phyloP scores from a whole-genome alignment of 2,329 filamentous ascomycete genomes.

The Akanthomyces lecanii region DNA sequence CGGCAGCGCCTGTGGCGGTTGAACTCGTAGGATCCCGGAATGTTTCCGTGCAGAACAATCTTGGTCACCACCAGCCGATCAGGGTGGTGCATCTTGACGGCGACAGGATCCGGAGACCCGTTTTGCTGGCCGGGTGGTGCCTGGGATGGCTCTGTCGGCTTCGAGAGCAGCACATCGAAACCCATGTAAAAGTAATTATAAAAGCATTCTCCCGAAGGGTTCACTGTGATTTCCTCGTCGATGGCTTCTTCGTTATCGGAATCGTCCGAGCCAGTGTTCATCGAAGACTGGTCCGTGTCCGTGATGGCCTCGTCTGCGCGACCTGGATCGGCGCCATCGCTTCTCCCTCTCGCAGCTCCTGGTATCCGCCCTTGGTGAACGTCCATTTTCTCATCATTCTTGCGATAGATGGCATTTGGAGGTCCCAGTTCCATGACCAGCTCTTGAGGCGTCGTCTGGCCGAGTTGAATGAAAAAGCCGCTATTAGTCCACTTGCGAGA shows the following conservation, averaged over 20 bases:
- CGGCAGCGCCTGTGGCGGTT: conserved; percentile 87
- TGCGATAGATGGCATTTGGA: conserved; percentile 89
- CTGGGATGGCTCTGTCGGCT: conserved; percentile 61
- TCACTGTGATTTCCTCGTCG: conserved; percentile 51
- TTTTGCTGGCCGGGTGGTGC: conserved; percentile 47
- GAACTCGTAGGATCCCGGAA: conserved; percentile 94
- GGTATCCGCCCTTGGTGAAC: conserved; percentile 66
- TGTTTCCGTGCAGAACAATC: conserved; percentile 88
- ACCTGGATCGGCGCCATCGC: conserved; percentile 39
- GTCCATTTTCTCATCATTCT: conserved; percentile 82
- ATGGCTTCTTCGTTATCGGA: conserved; percentile 54
- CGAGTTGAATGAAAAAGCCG: conserved; percentile 68
- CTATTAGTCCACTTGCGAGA: conserved; percentile 64
- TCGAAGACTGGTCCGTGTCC: conserved; percentile 72
- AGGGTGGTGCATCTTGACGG: conserved; percentile 40
- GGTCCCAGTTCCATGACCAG: conserved; percentile 86
- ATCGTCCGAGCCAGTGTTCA: conserved; percentile 67
- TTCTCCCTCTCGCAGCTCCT: conserved; percentile 47
- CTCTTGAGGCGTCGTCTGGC: conserved; percentile 88
- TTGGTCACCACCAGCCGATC: conserved; percentile 83
- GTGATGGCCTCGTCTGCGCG: conserved; percentile 52
- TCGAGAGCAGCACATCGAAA: conserved; percentile 88
- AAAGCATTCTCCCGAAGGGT: conserved; percentile 71
- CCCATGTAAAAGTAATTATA: conserved; percentile 98
- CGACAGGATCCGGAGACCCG: conserved; percentile 23